Conservation (phyloP, 768 basidiomycete genomes). For the Kwoniella newhampshirensis region DNA sequence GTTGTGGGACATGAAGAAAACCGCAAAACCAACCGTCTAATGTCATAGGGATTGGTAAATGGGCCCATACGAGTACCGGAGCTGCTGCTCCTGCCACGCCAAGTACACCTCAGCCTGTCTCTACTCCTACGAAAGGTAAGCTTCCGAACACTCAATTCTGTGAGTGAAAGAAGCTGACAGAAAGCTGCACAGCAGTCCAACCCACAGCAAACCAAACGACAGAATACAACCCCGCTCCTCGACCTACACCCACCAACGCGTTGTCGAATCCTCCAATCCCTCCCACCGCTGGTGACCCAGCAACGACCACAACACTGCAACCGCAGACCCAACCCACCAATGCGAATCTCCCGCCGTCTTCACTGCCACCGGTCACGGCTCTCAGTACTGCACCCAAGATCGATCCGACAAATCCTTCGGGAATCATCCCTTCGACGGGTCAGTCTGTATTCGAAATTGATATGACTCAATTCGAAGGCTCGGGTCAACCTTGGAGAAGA, state of each 20-base stretch:
- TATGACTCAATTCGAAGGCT: constrained; percentile 58
- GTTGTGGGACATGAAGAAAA: constrained; percentile 22
- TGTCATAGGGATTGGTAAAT: constrained; percentile 49
- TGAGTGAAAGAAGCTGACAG: background rate
- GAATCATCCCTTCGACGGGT: constrained; percentile 58
- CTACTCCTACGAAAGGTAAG: constrained; percentile 8
- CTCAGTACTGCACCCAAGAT: constrained; percentile 71
- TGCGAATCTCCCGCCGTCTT: constrained; percentile 36
- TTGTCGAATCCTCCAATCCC: constrained; percentile 31
- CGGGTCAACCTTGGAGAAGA: constrained; percentile 84
- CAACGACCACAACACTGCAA: constrained; percentile 22
- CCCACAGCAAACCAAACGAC: constrained; percentile 40
- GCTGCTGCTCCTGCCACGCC: constrained; percentile 20
- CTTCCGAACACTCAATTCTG: background rate
- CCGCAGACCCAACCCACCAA: constrained; percentile 29
- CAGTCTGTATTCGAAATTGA: constrained; percentile 76
- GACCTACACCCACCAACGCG: constrained; percentile 26
- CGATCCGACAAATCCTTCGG: constrained; percentile 69
- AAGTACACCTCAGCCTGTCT: constrained; percentile 6
- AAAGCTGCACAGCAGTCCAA: constrained; percentile 10
- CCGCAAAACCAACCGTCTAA: constrained; percentile 31
- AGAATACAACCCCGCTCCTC: constrained; percentile 47
- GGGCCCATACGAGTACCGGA: constrained; percentile 44
- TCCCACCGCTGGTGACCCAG: constrained; percentile 26
- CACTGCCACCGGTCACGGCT: constrained; percentile 47